These are phyloP conservation scores for Phyllostachys edulis DNA, from an alignment of 176 grass and related monocot genomes.

Conservation along the genomic window DNA sequence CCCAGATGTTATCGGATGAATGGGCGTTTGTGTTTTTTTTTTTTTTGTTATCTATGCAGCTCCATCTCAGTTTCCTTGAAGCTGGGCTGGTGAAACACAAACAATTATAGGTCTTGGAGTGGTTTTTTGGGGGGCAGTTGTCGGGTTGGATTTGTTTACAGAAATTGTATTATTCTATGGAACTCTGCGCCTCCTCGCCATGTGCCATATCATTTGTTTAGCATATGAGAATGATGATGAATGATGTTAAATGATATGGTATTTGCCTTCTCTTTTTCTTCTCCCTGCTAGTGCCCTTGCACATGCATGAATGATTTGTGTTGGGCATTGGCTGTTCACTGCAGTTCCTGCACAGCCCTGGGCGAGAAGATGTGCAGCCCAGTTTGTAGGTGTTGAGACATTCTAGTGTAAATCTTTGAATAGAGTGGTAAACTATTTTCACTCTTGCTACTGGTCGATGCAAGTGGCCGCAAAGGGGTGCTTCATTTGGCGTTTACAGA, in stretches of 20 bases:
- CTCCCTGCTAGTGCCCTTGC: background rate
- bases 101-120: constrained; percentile 35
- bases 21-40: constrained; percentile 14
- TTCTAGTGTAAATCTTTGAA: background rate
- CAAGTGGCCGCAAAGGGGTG: background rate
- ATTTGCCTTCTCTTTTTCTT: background rate
- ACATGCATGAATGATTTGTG: background rate
- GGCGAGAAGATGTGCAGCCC: background rate
- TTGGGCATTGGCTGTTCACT: background rate
- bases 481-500: background rate
- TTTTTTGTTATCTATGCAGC: constrained; percentile 24
- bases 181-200: constrained; percentile 9
- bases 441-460: background rate
- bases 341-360: background rate
- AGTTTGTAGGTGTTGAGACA: background rate
- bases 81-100: constrained; percentile 30
- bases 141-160: constrained; percentile 33
- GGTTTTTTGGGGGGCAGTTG: constrained; percentile 30
- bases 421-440: background rate
- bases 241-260: constrained; percentile 33
- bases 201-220: constrained; percentile 39
- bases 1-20: constrained; percentile 19
- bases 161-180: constrained; percentile 39
- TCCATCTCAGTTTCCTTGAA: constrained; percentile 18
- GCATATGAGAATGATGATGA: constrained; percentile 36